phyloP scores from a whole-genome alignment of 345 rosid species.

The Atalantia buxifolia region DNA sequence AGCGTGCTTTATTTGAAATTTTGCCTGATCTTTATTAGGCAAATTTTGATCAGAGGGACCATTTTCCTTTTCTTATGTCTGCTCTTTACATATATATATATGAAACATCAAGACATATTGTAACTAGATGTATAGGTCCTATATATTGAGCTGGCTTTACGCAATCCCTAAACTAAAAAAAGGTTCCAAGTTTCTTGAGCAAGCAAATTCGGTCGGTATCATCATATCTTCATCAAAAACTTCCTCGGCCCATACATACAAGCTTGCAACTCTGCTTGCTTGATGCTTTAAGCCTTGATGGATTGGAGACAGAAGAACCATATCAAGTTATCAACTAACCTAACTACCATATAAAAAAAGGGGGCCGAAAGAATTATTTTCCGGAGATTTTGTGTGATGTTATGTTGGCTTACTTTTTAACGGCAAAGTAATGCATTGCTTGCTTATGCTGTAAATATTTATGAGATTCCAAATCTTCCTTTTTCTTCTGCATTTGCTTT shows the following conservation, averaged over 20 bases:
- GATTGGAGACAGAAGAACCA: background rate
- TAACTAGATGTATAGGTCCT: background rate
- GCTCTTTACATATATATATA: background rate
- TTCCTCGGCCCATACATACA: background rate
- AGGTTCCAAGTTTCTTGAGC: constrained; percentile 39
- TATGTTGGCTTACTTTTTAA: background rate
- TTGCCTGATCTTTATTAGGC: constrained; percentile 23
- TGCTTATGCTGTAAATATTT: background rate
- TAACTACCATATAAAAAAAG: background rate
- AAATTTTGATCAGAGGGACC: constrained; percentile 24
- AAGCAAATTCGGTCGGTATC: constrained; percentile 31
- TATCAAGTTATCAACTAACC: background rate
- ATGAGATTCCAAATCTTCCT: background rate
- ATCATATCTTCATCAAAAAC: constrained; percentile 27
- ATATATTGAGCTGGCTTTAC: constrained; percentile 33
- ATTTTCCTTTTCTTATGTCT: constrained; percentile 20
- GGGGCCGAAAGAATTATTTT: background rate
- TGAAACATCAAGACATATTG: background rate
- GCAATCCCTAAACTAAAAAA: constrained; percentile 30
- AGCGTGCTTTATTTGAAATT: constrained; percentile 22
- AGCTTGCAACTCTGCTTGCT: background rate
- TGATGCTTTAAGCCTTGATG: background rate
- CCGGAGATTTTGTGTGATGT: background rate
- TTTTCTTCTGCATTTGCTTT: background rate
- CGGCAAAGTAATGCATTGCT: background rate